phyloP scores from a whole-genome alignment of 2,329 filamentous ascomycete species.

The Clonostachys solani region DNA sequence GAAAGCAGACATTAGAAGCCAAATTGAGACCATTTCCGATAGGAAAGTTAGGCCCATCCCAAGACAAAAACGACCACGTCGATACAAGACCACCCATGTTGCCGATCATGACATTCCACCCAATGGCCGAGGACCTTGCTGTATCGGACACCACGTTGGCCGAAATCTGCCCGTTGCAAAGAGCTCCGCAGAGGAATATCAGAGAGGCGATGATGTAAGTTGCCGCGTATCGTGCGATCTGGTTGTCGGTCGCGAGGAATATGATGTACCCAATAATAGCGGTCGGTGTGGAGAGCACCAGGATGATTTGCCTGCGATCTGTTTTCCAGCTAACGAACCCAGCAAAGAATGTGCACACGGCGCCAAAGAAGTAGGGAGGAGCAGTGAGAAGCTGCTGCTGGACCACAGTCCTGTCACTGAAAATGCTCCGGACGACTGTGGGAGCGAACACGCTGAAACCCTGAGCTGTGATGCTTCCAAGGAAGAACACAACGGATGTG shows the following conservation, averaged over 20 bases:
- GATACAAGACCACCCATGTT: slow-evolving; percentile 67
- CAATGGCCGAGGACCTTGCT: slow-evolving; percentile 62
- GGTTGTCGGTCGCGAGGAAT: slow-evolving; percentile 54
- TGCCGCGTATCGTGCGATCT: slow-evolving; percentile 61
- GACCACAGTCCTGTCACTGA: slow-evolving; percentile 49
- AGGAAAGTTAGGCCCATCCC: slow-evolving; percentile 60
- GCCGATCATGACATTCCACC: slow-evolving; percentile 64
- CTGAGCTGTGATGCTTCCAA: slow-evolving; percentile 22
- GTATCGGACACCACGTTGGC: slow-evolving; percentile 72
- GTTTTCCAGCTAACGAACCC: slow-evolving; percentile 57
- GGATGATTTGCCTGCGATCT: slow-evolving; percentile 56
- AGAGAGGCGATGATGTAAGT: slow-evolving; percentile 66
- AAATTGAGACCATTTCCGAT: slow-evolving; percentile 71
- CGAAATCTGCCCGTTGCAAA: slow-evolving; percentile 63
- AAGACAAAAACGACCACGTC: slow-evolving; percentile 61
- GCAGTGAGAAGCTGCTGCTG: slow-evolving; percentile 67
- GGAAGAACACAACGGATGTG: slow-evolving; percentile 36
- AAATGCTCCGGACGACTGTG: slow-evolving; percentile 52
- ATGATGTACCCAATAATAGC: slow-evolving; percentile 68
- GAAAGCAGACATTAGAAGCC: slow-evolving; percentile 45
- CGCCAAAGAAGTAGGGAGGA: slow-evolving; percentile 66
- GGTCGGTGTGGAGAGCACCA: slow-evolving; percentile 54
- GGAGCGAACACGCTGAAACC: slow-evolving; percentile 26
- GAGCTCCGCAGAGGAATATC: slow-evolving; percentile 58
- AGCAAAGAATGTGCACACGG: slow-evolving; percentile 59